phyloP scores from a whole-genome alignment of 176 grass and related monocot species.

The Oryza meyeriana region DNA sequence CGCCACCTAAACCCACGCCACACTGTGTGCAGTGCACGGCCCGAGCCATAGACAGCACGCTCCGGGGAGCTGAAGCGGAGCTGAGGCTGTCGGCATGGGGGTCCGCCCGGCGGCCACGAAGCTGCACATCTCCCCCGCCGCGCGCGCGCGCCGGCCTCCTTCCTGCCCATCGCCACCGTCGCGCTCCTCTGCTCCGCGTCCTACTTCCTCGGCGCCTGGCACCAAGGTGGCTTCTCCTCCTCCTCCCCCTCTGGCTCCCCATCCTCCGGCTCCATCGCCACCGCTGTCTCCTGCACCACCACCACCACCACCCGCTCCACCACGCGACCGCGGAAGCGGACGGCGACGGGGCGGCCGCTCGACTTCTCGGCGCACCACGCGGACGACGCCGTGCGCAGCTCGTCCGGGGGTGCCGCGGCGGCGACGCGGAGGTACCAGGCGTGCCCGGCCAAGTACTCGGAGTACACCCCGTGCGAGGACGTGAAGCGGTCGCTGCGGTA shows the following conservation, averaged over 20 bases:
- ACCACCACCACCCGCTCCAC: not conserved
- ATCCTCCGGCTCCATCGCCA: conserved; percentile 29
- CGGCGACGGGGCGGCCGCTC: not conserved
- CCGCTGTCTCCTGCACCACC: conserved; percentile 33
- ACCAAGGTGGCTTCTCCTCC: conserved; percentile 44
- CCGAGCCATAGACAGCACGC: not conserved
- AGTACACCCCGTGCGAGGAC: conserved; percentile 98
- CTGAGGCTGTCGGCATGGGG: conserved; percentile 24
- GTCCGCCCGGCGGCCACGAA: conserved; percentile 51
- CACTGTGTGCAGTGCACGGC: not conserved
- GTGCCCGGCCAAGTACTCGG: conserved; percentile 65
- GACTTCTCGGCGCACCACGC: conserved; percentile 44
- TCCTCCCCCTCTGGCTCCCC: conserved; percentile 1
- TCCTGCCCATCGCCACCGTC: conserved; percentile 40
- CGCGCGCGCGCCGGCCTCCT: conserved; percentile 23
- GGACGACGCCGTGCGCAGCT: not conserved
- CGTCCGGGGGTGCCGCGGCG: not conserved
- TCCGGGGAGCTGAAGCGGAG: not conserved
- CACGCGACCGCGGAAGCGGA: not conserved
- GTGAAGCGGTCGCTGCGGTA: conserved; percentile 72
- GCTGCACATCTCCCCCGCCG: conserved; percentile 45
- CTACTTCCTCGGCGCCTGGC: conserved; percentile 61
- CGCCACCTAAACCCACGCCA: not conserved
- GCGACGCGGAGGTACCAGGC: conserved; percentile 33
- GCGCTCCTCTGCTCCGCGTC: conserved; percentile 50